A percentile compares a stretch with the other conserved stretches of the same genome.
phyloP scores from a whole-genome alignment of 78 protist genomes.

The Reticulomyxa filosa region DNA sequence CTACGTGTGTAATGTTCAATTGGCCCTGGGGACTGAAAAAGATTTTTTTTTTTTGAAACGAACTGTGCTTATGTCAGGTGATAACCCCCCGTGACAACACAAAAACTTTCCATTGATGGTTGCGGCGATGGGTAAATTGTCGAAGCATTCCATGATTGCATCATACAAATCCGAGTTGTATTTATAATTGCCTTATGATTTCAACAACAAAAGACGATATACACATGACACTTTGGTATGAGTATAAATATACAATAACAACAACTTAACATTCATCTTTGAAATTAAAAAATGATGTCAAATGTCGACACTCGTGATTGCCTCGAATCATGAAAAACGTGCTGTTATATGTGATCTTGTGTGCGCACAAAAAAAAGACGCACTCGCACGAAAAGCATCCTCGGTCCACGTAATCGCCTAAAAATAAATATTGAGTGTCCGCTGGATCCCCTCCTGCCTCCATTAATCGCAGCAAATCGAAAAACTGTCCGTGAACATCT shows the following conservation, averaged over 20 bases:
- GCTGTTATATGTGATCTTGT: slow-evolving; percentile 59
- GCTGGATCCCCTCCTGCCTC: slow-evolving; percentile 62
- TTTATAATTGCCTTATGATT: slow-evolving; percentile 42
- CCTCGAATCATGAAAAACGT: slow-evolving; percentile 70
- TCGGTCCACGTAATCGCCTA: slow-evolving; percentile 90
- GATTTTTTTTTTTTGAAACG: background rate
- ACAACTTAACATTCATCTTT: slow-evolving; percentile 56
- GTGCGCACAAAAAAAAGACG: slow-evolving; percentile 25
- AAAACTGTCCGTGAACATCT: slow-evolving; percentile 72
- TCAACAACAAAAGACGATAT: background rate
- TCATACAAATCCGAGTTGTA: slow-evolving; percentile 63
- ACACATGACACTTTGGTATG: background rate
- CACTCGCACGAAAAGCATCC: slow-evolving; percentile 55
- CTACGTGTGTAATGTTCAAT: too few relatives aligned
- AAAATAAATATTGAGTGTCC: slow-evolving; percentile 18
- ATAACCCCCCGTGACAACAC: slow-evolving; percentile 90
- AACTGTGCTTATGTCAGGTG: slow-evolving; percentile 71
- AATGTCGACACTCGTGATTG: slow-evolving; percentile 89
- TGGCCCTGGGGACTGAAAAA: too few relatives aligned
- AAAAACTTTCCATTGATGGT: slow-evolving; percentile 66
- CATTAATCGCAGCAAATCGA: slow-evolving; percentile 38
- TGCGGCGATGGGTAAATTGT: slow-evolving; percentile 76
- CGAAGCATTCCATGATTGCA: slow-evolving; percentile 54
- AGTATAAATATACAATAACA: background rate
- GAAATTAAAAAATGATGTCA: slow-evolving; percentile 83